Percentiles rank a stretch among this genome's conserved stretches.
These are phyloP conservation scores for Yarrowia yakushimensis DNA, from an alignment of 805 yeast species.

Conservation along the genomic window DNA sequence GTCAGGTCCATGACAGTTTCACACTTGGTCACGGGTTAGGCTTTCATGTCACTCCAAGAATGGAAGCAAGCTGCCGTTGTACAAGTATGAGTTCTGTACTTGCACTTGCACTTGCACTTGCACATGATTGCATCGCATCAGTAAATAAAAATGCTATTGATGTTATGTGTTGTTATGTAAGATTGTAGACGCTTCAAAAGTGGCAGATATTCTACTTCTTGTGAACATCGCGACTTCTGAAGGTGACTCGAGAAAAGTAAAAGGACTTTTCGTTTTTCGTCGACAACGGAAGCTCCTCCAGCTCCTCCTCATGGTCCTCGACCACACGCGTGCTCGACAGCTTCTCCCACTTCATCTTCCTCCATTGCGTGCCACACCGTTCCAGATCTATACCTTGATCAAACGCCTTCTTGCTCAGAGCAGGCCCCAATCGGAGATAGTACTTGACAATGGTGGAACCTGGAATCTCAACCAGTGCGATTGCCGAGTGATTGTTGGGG, in stretches of 20 bases:
- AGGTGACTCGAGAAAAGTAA: slow-evolving; percentile 50
- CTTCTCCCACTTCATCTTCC: slow-evolving; percentile 13
- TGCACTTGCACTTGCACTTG: too few relatives aligned
- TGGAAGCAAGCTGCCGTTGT: too few relatives aligned
- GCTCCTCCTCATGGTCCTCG: neutral
- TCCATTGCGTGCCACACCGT: slow-evolving; percentile 13
- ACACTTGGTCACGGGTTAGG: too few relatives aligned
- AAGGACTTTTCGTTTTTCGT: slow-evolving; percentile 74
- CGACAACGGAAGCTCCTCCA: slow-evolving; percentile 37
- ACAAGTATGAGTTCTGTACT: too few relatives aligned
- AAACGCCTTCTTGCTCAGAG: neutral
- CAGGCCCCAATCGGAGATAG: neutral
- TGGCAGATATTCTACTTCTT: neutral
- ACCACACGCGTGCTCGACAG: neutral
- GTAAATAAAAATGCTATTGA: neutral
- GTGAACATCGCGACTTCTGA: neutral
- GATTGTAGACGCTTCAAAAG: too few relatives aligned
- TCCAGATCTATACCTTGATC: neutral
- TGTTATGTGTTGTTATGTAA: too few relatives aligned
- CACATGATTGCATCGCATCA: too few relatives aligned
- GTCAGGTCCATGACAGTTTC: too few relatives aligned
- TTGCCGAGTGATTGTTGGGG: neutral
- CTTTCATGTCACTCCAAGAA: too few relatives aligned
- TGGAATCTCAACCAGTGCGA: neutral
- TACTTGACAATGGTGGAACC: neutral